phyloP scores from a whole-genome alignment of 805 yeast genomes.

The Spathaspora gorwiae region DNA sequence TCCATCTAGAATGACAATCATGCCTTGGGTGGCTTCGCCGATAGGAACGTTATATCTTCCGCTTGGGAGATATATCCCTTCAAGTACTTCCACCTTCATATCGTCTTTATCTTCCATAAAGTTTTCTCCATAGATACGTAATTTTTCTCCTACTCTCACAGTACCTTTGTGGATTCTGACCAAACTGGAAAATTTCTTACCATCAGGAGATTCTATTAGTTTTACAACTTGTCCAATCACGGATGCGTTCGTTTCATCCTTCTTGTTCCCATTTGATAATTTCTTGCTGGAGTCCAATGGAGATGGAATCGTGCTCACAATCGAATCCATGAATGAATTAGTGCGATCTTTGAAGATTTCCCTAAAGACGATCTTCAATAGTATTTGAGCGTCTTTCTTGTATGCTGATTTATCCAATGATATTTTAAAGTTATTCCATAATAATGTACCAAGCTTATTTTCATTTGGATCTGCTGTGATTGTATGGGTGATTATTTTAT shows the following conservation, averaged over 20 bases:
- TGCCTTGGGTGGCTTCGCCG: constrained; percentile 55
- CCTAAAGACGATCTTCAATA: constrained; percentile 52
- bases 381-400: constrained; percentile 53
- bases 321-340: constrained; percentile 50
- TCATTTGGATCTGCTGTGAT: constrained; percentile 46
- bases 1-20: constrained; percentile 54
- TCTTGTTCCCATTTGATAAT: constrained; percentile 5
- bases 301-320: constrained; percentile 27
- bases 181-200: constrained; percentile 49
- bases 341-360: constrained; percentile 42
- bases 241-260: neutral
- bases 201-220: constrained; percentile 52
- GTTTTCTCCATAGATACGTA: constrained; percentile 55
- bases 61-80: constrained; percentile 51
- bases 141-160: constrained; percentile 41
- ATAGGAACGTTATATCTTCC: constrained; percentile 66
- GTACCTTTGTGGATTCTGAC: constrained; percentile 63
- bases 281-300: constrained; percentile 12
- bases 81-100: constrained; percentile 35
- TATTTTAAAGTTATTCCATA: constrained; percentile 49
- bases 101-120: constrained; percentile 53
- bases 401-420: constrained; percentile 35
- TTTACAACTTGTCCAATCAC: constrained; percentile 38
- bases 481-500: constrained; percentile 63
- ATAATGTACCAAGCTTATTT: constrained; percentile 32